Evolutionary conservation across 164 flowering plant species (phyloP).

Genomic region (Pachysandra terminalis): DNA sequence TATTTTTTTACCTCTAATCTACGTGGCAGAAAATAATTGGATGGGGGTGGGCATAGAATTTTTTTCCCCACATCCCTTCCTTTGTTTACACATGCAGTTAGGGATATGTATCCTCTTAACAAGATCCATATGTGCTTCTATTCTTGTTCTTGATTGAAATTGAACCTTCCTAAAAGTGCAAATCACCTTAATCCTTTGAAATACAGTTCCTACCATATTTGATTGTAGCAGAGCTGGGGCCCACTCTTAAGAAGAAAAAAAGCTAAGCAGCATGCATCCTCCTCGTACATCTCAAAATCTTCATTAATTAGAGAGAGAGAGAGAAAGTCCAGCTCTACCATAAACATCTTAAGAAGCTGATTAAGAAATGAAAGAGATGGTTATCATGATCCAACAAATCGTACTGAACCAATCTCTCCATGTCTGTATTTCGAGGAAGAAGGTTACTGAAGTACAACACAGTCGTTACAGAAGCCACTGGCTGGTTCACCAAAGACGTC

Average conservation of each 20-base stretch:
- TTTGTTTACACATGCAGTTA: too few species aligned
- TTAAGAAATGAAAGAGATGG: constrained; percentile 49
- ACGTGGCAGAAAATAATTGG: too few species aligned
- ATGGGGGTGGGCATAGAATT: too few species aligned
- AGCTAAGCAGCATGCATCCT: neutral
- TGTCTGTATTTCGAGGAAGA: constrained; percentile 40
- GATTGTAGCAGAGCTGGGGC: neutral
- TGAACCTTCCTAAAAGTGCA: too few species aligned
- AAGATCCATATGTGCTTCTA: too few species aligned
- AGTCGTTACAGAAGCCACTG: constrained; percentile 47
- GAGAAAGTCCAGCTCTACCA: constrained; percentile 24
- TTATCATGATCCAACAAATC: constrained; percentile 44
- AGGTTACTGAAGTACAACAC: constrained; percentile 53
- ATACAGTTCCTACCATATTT: too few species aligned
- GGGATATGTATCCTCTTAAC: too few species aligned
- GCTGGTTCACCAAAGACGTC: constrained; percentile 28
- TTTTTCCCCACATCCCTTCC: too few species aligned
- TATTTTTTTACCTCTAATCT: too few species aligned
- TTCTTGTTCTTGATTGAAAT: too few species aligned
- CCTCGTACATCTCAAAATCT: too few species aligned
- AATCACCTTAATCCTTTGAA: too few species aligned
- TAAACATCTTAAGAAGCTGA: constrained; percentile 55
- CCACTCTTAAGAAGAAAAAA: neutral
- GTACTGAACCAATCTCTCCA: constrained; percentile 40
- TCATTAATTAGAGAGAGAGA: neutral